Base-by-base conservation (phyloP, 1,284 basidiomycete genomes). In the Schizopora paradoxa region DNA sequence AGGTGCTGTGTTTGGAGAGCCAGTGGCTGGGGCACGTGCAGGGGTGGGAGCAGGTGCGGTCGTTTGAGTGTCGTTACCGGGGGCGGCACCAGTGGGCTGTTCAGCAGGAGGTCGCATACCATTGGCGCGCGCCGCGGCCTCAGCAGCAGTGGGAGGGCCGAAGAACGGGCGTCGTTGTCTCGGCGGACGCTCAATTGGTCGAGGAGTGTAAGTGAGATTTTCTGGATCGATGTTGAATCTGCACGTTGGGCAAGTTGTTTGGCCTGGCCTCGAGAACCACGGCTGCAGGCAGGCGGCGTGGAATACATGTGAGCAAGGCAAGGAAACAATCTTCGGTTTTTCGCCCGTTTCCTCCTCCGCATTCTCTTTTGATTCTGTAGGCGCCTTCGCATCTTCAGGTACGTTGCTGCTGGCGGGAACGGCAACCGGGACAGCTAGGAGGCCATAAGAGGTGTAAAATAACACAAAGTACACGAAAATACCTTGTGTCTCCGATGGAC, bases 211-310 rank as follows among this genome's bases (percentile, higher is more conserved):
- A 0, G 82, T 85, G 38, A 86, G 59, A 42, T 79, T 79, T 43
- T 86, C 79, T 0, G 85, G 86, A 56, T 89, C 85, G 44, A 89
- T 73, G 53, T 89, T 80, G 56, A 88, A 88, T 50, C 86, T 68
- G 62, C 86, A 89, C 0, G 82, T 82, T 1, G 86, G 86, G 55
- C 86, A 89, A 1, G 86, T 88, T 22, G 86, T 87, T 52, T 84
- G 82, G 36, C 70, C 72, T 8, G 82, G 82, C 47, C 81, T 69
- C 5, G 83, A 77, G 61, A 88, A 88, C 86, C 86, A 89, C 0
- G 86, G 86, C 2, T 83, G 59, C 19, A 89, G 71, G 61, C 85
- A 89, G 0, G 77, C 69, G 2, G 80, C 74, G 56, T 89, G 85
- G 66, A 88, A 89, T 39, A 85, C 76, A 59, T 89, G 85, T 8